Base-by-base conservation (phyloP, 192 early-diverging fungal species). In the Mortierella alpina region DNA sequence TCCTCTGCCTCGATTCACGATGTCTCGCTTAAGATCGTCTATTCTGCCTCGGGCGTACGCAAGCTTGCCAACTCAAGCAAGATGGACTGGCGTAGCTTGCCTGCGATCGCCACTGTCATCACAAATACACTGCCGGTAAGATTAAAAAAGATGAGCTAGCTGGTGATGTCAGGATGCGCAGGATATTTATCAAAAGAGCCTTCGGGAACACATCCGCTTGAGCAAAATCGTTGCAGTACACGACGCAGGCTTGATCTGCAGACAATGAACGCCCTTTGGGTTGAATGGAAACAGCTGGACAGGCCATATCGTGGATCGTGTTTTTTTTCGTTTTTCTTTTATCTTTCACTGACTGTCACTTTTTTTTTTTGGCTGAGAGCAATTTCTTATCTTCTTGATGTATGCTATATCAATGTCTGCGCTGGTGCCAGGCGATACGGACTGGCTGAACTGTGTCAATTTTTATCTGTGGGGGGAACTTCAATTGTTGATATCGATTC, bases 1-100 rank as follows among this genome's bases (percentile, higher is more conserved):
- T 46, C 53, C 9, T 51, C 69, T 1, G 58, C 57, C 6, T 22
- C 55, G 18, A 67, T 59, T 41, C 51, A 67, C 22, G 74, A 70
- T 15, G 59, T 55, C 5, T 60, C 76, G 13, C 51, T 80, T 58
- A 80, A 80, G 65, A 67, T 80, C 40, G 64, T 62, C n/a, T 51
- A 55, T 53, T 71, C 76, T 49, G 45, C 76, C 22, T 80, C 76
- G 2, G 76, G 63, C 18, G n/a, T 44, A 14, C 57, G 49, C 12
- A 80, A 80, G 64, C 69, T 51, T 12, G 31, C 76, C 45, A 20
- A 31, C 40, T 80, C 76, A 7, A 67, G 41, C 58, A 80, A 80
- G 70, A 80, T 80, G 70, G 76, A 80, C 39, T 80, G 76, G 76
- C 76, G 76, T 49, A 72, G 63, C 18, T 40, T 80, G 39, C 76